These are phyloP conservation scores for Amesomyces nigricolor DNA, from an alignment of 2,329 filamentous ascomycete species.

Conservation along the genomic window DNA sequence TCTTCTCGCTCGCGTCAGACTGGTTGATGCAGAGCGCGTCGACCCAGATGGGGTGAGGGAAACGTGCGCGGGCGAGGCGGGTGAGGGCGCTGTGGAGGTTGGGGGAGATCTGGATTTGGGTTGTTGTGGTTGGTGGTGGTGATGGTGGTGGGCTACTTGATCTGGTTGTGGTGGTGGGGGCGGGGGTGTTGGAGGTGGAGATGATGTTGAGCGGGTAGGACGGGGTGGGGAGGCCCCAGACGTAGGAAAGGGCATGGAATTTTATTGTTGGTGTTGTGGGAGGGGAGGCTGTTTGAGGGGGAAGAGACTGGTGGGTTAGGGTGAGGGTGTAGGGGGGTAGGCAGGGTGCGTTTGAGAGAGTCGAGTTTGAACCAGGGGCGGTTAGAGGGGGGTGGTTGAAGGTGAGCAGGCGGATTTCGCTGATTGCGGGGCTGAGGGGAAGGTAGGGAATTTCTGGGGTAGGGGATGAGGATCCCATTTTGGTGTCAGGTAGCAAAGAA, in stretches of 20 bases:
- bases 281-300: neutral
- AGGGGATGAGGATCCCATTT: too few species aligned
- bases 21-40: slow-evolving; percentile 20
- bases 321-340: neutral
- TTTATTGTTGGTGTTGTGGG: neutral
- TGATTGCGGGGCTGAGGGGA: slow-evolving; percentile 4
- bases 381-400: neutral
- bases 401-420: slow-evolving; percentile 13
- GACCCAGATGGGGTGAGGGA: slow-evolving; percentile 1
- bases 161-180: too few species aligned
- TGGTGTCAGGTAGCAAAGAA: too few species aligned
- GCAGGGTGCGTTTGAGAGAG: neutral
- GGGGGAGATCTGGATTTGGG: neutral
- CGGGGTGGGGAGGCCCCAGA: slow-evolving; percentile 3
- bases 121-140: too few species aligned
- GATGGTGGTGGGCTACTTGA: too few species aligned
- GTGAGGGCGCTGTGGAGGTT: slow-evolving; percentile 9
- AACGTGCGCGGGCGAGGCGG: neutral
- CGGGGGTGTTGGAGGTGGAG: neutral
- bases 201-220: neutral
- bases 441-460: neutral
- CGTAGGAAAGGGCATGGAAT: slow-evolving; percentile 12
- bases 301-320: neutral
- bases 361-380: neutral
- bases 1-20: slow-evolving; percentile 12